Evolutionary conservation across 2,329 filamentous ascomycete genomes (phyloP).

Genomic region (Exophiala bonariae): DNA sequence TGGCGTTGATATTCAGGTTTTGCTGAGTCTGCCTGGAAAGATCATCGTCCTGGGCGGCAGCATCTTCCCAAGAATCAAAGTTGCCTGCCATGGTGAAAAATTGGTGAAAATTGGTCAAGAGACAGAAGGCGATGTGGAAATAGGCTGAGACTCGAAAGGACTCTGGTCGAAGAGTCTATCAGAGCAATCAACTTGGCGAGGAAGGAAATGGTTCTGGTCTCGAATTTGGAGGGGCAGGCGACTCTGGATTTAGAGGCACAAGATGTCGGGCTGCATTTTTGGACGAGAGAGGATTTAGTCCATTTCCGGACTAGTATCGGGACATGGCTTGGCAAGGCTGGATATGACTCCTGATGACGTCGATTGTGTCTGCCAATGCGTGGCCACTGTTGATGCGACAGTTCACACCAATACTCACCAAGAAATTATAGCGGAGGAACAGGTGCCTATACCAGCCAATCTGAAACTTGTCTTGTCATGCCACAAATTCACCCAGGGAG

Average conservation of each 20-base stretch:
- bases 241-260: not conserved
- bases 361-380: constrained; percentile 1
- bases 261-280: too few species aligned
- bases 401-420: too few species aligned
- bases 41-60: constrained; percentile 71
- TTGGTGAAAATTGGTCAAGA: constrained; percentile 44
- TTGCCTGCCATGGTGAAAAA: constrained; percentile 67
- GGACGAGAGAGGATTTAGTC: too few species aligned
- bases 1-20: constrained; percentile 64
- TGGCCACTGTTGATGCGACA: not conserved
- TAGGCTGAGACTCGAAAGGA: too few species aligned
- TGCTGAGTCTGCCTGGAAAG: constrained; percentile 75
- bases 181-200: too few species aligned
- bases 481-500: too few species aligned
- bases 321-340: constrained; percentile 7
- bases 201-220: not conserved
- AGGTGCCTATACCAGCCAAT: too few species aligned
- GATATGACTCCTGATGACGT: constrained; percentile 3
- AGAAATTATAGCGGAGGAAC: too few species aligned
- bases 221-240: constrained; percentile 1
- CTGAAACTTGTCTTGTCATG: too few species aligned
- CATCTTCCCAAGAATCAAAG: constrained; percentile 92
- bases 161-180: too few species aligned
- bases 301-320: too few species aligned
- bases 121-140: too few species aligned